Conservation (phyloP, 345 rosid species). For the Bruguiera parviflora region DNA sequence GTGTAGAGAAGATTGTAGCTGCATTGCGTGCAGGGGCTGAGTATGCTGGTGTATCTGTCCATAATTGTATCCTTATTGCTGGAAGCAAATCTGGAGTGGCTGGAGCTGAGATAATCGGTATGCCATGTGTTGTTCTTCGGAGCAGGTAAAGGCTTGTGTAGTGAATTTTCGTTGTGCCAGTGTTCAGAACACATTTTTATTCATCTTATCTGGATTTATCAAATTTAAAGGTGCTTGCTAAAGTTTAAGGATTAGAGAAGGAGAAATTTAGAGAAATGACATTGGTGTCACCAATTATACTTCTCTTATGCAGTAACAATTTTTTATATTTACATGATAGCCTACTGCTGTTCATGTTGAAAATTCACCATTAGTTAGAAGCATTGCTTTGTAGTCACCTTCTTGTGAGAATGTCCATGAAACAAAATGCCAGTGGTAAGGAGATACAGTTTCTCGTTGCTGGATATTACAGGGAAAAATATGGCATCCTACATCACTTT, state of each 20-base stretch:
- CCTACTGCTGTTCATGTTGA: too few species aligned
- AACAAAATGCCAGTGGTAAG: too few species aligned
- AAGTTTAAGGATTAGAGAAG: too few species aligned
- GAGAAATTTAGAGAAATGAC: too few species aligned
- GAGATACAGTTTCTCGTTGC: too few species aligned
- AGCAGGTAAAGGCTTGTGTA: conserved; percentile 59
- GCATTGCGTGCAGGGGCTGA: conserved; percentile 92
- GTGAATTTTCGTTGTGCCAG: neutral
- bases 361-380: too few species aligned
- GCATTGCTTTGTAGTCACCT: too few species aligned
- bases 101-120: conserved; percentile 75
- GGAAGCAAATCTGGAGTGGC: conserved; percentile 80
- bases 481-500: neutral
- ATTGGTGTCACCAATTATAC: too few species aligned
- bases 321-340: too few species aligned
- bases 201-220: neutral
- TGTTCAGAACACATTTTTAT: neutral
- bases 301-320: too few species aligned
- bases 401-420: too few species aligned
- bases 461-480: neutral
- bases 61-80: conserved; percentile 72
- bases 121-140: conserved; percentile 79
- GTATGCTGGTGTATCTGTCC: conserved; percentile 48
- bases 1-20: conserved; percentile 69
- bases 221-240: neutral